Evolutionary conservation across 2,329 filamentous ascomycete species (phyloP).

Genomic region (Gaeumannomyces sp.): DNA sequence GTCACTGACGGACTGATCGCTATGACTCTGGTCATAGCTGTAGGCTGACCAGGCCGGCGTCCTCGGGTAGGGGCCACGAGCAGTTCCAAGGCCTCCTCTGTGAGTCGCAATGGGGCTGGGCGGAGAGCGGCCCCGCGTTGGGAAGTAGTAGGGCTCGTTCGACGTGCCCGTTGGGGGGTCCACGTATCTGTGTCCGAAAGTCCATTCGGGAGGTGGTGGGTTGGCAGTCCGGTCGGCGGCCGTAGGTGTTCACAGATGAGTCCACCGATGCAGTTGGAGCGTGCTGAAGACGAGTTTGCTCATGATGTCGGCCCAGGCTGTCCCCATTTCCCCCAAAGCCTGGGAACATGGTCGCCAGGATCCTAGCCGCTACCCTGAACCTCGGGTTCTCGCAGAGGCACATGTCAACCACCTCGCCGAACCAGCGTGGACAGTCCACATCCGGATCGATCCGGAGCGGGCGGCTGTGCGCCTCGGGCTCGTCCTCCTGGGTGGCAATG

Average conservation of each 20-base stretch:
- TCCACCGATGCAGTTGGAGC: conserved; percentile 33
- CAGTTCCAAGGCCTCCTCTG: conserved; percentile 26
- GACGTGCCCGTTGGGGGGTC: conserved; percentile 28
- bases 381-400: conserved; percentile 74
- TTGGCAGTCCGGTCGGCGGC: conserved; percentile 33
- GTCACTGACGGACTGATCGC: conserved; percentile 1
- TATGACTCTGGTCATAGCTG: conserved; percentile 10
- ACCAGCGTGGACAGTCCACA: conserved; percentile 70
- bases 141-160: conserved; percentile 39
- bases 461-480: conserved; percentile 73
- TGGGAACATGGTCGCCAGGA: conserved; percentile 66
- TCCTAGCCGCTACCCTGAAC: conserved; percentile 64
- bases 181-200: conserved; percentile 32
- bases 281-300: conserved; percentile 17
- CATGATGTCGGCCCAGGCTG: neutral
- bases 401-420: conserved; percentile 64
- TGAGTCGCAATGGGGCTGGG: conserved; percentile 44
- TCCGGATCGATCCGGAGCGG: conserved; percentile 58
- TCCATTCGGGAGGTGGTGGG: conserved; percentile 34
- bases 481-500: conserved; percentile 78
- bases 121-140: conserved; percentile 46
- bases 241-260: conserved; percentile 19
- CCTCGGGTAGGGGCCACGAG: conserved; percentile 15
- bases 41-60: conserved; percentile 18
- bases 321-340: conserved; percentile 16